phyloP scores from a whole-genome alignment of 2,329 filamentous ascomycete species.

The Pseudopyricularia javanii region DNA sequence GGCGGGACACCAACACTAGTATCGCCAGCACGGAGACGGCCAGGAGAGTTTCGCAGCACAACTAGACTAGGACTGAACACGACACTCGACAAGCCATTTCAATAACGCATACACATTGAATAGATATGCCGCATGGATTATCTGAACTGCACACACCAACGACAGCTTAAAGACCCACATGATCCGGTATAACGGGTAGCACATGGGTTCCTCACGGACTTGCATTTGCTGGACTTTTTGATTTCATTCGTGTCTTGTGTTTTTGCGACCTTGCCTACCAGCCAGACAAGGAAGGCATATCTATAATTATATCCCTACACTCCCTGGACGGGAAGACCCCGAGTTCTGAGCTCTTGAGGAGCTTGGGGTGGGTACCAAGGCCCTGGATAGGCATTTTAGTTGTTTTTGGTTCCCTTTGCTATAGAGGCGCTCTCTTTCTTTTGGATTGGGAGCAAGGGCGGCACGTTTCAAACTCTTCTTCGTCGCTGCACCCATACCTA shows the following conservation, averaged over 20 bases:
- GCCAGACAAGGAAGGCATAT: background rate
- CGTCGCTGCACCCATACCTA: slow-evolving; percentile 14
- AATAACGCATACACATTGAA: background rate
- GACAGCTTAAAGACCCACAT: background rate
- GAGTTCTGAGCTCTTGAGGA: background rate
- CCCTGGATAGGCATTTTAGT: background rate
- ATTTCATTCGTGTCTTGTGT: background rate
- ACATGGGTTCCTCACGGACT: background rate
- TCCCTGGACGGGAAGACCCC: background rate
- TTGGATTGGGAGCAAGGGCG: background rate
- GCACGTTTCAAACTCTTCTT: slow-evolving; percentile 12
- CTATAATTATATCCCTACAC: background rate
- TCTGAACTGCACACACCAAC: background rate
- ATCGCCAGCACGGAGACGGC: slow-evolving; percentile 52
- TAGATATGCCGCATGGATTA: background rate
- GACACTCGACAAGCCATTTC: background rate
- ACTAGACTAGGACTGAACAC: background rate
- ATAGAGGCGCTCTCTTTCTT: background rate
- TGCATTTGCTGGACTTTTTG: background rate
- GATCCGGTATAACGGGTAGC: background rate
- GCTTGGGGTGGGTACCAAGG: background rate
- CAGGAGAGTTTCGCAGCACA: slow-evolving; percentile 32
- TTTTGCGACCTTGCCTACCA: background rate
- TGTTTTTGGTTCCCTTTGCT: background rate
- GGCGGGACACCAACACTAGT: slow-evolving; percentile 46